A percentile compares a stretch with the other conserved stretches of the same genome.
Conservation (phyloP, 2,329 filamentous ascomycete species). For the Thielaviopsis ethacetica region DNA sequence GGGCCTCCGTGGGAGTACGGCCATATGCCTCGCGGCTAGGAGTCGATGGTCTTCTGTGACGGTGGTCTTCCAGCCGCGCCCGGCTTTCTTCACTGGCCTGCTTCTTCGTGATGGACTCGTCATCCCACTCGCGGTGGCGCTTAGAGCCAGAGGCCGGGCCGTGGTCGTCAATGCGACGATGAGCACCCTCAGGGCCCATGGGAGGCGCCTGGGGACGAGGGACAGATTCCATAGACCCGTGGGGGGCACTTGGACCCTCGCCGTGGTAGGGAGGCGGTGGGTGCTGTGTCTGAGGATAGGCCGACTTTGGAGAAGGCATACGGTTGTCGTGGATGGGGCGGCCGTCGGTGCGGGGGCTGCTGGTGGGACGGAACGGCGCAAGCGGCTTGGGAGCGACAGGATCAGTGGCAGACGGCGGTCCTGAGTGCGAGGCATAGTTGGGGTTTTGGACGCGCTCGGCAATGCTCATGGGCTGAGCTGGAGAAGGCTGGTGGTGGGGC, state of each 20-base stretch:
- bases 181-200: slow-evolving; percentile 48
- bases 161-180: slow-evolving; percentile 49
- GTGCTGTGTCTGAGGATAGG: slow-evolving; percentile 61
- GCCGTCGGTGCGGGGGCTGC: slow-evolving; percentile 71
- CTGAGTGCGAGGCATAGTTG: slow-evolving; percentile 39
- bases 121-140: slow-evolving; percentile 83
- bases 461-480: slow-evolving; percentile 22
- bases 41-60: slow-evolving; percentile 62
- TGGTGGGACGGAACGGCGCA: slow-evolving; percentile 54
- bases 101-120: slow-evolving; percentile 66
- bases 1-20: slow-evolving; percentile 59
- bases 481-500: slow-evolving; percentile 19
- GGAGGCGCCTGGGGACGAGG: slow-evolving; percentile 28
- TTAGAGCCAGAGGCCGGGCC: slow-evolving; percentile 68
- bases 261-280: slow-evolving; percentile 42
- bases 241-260: slow-evolving; percentile 31
- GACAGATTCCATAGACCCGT: slow-evolving; percentile 47
- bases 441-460: slow-evolving; percentile 38
- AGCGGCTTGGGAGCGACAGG: slow-evolving; percentile 9
- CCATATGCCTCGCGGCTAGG: slow-evolving; percentile 54
- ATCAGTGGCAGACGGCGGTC: slow-evolving; percentile 10
- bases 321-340: slow-evolving; percentile 69
- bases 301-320: slow-evolving; percentile 79
- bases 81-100: slow-evolving; percentile 76
- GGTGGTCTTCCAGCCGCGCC: slow-evolving; percentile 70